Evolutionary conservation across 257 asterid genomes (phyloP).

Genomic region (Linderniella brevidens): DNA sequence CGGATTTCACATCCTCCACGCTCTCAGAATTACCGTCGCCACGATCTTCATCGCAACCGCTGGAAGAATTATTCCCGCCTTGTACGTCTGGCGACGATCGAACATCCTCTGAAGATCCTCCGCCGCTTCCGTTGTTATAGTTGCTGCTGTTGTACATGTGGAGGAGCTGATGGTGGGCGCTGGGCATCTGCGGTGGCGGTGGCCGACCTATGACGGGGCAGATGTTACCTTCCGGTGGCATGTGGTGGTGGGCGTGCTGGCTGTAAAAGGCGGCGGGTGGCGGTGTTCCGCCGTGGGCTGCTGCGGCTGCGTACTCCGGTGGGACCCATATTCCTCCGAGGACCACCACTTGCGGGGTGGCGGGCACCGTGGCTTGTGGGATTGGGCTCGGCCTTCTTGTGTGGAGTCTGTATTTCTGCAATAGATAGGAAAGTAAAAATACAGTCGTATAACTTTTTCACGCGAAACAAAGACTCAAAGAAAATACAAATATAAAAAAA

Average conservation of each 20-base stretch:
- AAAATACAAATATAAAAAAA: no score
- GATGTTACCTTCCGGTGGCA: conserved; percentile 32
- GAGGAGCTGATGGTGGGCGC: no score
- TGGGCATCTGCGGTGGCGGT: no score
- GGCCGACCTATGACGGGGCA: no score
- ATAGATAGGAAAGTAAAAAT: not conserved
- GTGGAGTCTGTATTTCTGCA: conserved; percentile 92
- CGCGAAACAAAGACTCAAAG: no score
- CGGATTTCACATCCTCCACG: conserved; percentile 53
- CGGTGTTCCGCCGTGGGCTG: conserved; percentile 38
- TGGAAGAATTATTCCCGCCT: not conserved
- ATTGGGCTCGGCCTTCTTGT: conserved; percentile 93
- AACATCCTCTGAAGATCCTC: conserved; percentile 1
- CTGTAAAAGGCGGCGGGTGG: conserved; percentile 41
- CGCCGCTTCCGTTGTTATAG: no score
- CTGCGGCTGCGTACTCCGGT: conserved; percentile 69
- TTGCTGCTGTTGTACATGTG: no score
- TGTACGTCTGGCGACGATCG: conserved; percentile 11
- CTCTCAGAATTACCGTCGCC: conserved; percentile 34
- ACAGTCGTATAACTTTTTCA: no score
- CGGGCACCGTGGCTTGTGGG: conserved; percentile 45
- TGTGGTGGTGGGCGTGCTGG: conserved; percentile 34
- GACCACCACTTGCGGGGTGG: conserved; percentile 62
- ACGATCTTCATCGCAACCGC: conserved; percentile 1
- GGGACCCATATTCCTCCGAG: conserved; percentile 96